These are phyloP conservation scores for Fusarium devonianum DNA, from an alignment of 2,329 filamentous ascomycete species.

Conservation along the genomic window DNA sequence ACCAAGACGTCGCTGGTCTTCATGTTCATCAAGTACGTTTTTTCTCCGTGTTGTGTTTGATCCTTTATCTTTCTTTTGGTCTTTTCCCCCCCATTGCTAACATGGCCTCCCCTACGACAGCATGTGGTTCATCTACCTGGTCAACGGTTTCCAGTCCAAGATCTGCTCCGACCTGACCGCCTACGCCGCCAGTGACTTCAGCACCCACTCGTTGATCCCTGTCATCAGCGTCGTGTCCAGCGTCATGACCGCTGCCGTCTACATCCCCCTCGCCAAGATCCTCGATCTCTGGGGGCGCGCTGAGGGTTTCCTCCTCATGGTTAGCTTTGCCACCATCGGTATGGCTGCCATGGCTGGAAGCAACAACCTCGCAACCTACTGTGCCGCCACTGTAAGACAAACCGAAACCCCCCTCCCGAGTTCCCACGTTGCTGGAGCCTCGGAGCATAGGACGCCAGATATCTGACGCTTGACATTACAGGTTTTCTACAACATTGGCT, in stretches of 20 bases:
- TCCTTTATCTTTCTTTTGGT: too few relatives aligned
- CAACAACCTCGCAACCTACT: constrained; percentile 51
- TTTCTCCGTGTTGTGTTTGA: neutral
- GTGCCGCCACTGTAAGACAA: constrained; percentile 56
- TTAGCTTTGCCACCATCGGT: constrained; percentile 56
- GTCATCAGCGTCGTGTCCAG: constrained; percentile 61
- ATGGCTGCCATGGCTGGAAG: constrained; percentile 69
- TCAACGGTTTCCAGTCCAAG: constrained; percentile 57
- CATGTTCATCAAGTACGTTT: constrained; percentile 46
- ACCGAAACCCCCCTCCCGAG: too few relatives aligned
- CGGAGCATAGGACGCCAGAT: neutral
- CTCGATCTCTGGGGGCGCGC: constrained; percentile 70
- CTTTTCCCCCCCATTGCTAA: too few relatives aligned
- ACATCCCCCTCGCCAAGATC: constrained; percentile 68
- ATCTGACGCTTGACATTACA: constrained; percentile 18
- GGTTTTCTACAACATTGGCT: constrained; percentile 70
- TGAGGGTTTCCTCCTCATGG: constrained; percentile 64
- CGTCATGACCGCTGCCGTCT: constrained; percentile 64
- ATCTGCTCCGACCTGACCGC: constrained; percentile 53
- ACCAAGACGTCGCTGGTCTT: constrained; percentile 47
- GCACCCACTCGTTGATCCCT: constrained; percentile 60
- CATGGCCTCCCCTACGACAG: constrained; percentile 18
- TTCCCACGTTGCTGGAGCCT: neutral
- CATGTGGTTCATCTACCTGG: constrained; percentile 59
- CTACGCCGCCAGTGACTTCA: constrained; percentile 60